Base-by-base conservation (phyloP, 805 yeast genomes). In the Scheffersomyces ergatensis region DNA sequence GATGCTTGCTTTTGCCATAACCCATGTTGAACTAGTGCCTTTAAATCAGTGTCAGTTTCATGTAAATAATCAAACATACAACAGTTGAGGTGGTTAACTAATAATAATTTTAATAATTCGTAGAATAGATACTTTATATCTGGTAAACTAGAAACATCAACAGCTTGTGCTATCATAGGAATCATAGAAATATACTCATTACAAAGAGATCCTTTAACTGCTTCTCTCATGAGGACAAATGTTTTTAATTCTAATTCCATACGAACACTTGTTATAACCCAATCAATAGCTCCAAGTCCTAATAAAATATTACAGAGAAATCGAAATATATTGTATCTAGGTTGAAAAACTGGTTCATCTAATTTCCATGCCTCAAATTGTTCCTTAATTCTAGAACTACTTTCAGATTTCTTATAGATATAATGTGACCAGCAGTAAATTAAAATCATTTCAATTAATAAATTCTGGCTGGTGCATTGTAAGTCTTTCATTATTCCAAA, bases 401-500 rank as follows among this genome's bases (percentile, higher is more conserved):
- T 17, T 7, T 25, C 29, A 12, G 32, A n/a, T 21, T 36, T 15
- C 5, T 45, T 40, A 42, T 56, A 70, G 17, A 53, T 51, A 77
- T 77, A 76, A 43, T 74, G 76, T 8, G 65, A 56, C 55, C 72
- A 70, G 40, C 76, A 70, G 45, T 73, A 76, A 36, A 61, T 64
- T 14, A 76, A 49, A 2, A 75, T 44, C 51, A 69, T 51, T 24
- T 76, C 80, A 11, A 72, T 34, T 16, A 75, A 36, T 1, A 64
- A 47, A 34, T 60, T 53, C 13, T 65, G 55, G 4, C 58, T 39
- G 17, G 58, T 50, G 0, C 50, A 15, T 8, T 50, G 50, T 4
- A 46, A 33, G 0, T 47, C 49, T 7, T 55, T 53, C 25, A 67
- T 43, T 2, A 68, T 31, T 5, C 65, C 60, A 36, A 62, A 54